Conservation (phyloP, 441 rosid genomes). For the Eruca vesicaria region DNA sequence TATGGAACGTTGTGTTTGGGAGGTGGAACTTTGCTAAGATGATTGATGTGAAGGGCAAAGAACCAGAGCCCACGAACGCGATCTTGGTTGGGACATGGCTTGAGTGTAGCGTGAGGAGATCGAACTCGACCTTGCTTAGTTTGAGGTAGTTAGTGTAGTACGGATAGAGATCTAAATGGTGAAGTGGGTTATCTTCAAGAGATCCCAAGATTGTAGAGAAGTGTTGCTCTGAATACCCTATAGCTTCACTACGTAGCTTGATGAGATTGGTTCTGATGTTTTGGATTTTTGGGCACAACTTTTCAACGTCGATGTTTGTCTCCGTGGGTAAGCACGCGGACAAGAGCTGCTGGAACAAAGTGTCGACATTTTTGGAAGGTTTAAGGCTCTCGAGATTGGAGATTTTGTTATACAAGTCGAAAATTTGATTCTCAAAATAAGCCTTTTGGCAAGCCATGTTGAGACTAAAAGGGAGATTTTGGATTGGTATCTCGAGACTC, state of each 20-base stretch:
- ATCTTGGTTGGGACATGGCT: conserved; percentile 32
- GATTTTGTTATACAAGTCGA: neutral
- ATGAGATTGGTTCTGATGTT: conserved; percentile 34
- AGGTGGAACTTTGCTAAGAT: conserved; percentile 43
- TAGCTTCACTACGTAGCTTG: conserved; percentile 36
- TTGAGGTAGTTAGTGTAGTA: conserved; percentile 45
- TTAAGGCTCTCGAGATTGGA: conserved; percentile 33
- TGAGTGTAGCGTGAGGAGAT: conserved; percentile 27
- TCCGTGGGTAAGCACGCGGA: conserved; percentile 29
- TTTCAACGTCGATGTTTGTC: conserved; percentile 25
- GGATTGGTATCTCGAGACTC: neutral
- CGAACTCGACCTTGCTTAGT: conserved; percentile 41
- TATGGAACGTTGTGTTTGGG: conserved; percentile 35
- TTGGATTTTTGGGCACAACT: conserved; percentile 31
- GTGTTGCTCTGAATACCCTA: conserved; percentile 36
- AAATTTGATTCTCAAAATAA: neutral
- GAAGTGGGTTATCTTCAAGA: conserved; percentile 32
- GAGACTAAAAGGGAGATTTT: neutral
- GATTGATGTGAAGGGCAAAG: conserved; percentile 47
- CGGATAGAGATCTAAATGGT: conserved; percentile 39
- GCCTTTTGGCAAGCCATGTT: conserved; percentile 1
- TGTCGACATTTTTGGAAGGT: conserved; percentile 33
- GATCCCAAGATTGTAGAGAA: conserved; percentile 32
- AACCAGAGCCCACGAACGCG: conserved; percentile 55
- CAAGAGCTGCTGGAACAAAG: conserved; percentile 36